Percentiles rank a stretch among this genome's conserved stretches.
Evolutionary conservation across 257 asterid species (phyloP).

Genomic region (Leptodermis oblonga): DNA sequence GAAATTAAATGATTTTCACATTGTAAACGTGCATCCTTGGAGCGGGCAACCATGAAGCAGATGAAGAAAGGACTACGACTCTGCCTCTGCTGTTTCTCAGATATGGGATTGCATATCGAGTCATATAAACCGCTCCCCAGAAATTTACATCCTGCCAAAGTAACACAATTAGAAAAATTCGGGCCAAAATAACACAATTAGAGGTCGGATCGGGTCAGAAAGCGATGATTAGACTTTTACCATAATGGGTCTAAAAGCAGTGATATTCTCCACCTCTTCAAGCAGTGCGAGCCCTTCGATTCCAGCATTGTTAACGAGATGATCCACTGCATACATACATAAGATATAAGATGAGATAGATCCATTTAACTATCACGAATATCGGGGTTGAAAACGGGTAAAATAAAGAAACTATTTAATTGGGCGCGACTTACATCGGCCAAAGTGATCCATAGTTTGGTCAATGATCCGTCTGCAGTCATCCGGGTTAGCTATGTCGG

Average conservation of each 20-base stretch:
- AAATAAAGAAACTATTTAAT: too few species aligned
- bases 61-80: constrained; percentile 58
- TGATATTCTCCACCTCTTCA: constrained; percentile 51
- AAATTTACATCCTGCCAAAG: constrained; percentile 63
- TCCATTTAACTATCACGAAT: neutral
- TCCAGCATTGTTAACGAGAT: constrained; percentile 72
- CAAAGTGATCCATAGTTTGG: constrained; percentile 7
- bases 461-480: constrained; percentile 57
- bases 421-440: constrained; percentile 2
- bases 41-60: constrained; percentile 71
- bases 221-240: constrained; percentile 18
- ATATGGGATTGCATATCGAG: constrained; percentile 51
- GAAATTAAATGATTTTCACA: constrained; percentile 24
- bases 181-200: neutral
- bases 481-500: constrained; percentile 44
- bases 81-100: constrained; percentile 56
- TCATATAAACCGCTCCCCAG: constrained; percentile 68
- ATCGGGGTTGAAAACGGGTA: too few species aligned
- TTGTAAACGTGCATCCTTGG: constrained; percentile 68
- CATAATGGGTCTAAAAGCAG: constrained; percentile 47
- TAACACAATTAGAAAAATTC: neutral
- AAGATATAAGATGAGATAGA: too few species aligned
- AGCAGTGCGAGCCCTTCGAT: constrained; percentile 44
- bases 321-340: constrained; percentile 56
- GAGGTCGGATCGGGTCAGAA: neutral